Percentiles rank a stretch among this genome's conserved stretches.
These are phyloP conservation scores for Przewalskia tangutica DNA, from an alignment of 257 asterid species.

Conservation along the genomic window DNA sequence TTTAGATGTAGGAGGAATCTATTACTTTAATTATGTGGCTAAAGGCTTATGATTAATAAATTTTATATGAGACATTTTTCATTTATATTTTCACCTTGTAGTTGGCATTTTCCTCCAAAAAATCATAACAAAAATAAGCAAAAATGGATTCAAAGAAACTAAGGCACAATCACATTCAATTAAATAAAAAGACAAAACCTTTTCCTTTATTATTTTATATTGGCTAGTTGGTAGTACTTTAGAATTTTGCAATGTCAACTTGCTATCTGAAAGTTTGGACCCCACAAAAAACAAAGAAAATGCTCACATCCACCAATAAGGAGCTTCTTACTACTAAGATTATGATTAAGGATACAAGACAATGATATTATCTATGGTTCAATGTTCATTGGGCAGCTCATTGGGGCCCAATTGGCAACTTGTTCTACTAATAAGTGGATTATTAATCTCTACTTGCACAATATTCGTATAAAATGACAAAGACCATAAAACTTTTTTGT, in stretches of 20 bases:
- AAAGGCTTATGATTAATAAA: too few species aligned
- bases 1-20: too few species aligned
- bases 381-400: neutral
- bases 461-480: neutral
- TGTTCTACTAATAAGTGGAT: neutral
- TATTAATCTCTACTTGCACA: neutral
- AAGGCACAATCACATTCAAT: constrained; percentile 6
- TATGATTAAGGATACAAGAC: neutral
- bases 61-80: too few species aligned
- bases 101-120: too few species aligned
- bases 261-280: constrained; percentile 6
- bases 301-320: constrained; percentile 14
- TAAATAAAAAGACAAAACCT: neutral
- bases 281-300: constrained; percentile 8
- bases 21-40: too few species aligned
- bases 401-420: neutral
- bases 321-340: neutral
- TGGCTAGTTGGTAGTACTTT: neutral
- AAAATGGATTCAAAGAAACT: constrained; percentile 12
- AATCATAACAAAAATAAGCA: neutral
- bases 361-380: neutral
- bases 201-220: neutral
- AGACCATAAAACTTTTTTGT: neutral
- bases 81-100: too few species aligned
- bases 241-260: constrained; percentile 13